Percentiles rank a stretch among this genome's conserved stretches.
These are phyloP conservation scores for Aspergillus sparsus DNA, from an alignment of 495 filamentous ascomycete genomes.

Conservation along the genomic window DNA sequence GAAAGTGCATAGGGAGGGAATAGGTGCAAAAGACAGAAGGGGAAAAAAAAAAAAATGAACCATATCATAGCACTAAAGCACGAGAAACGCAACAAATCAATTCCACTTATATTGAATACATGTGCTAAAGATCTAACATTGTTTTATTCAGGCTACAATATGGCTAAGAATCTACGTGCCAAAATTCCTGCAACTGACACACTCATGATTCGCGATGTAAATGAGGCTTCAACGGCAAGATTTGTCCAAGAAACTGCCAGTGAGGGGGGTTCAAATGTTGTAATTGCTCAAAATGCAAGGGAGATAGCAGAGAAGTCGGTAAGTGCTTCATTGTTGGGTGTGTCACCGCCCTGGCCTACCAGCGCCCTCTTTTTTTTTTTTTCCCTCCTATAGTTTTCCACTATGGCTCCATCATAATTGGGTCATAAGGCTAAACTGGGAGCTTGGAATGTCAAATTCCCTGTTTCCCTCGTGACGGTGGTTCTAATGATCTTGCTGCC, in stretches of 20 bases:
- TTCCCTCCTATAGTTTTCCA: too few relatives aligned
- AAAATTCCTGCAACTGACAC: constrained; percentile 72
- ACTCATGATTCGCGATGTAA: constrained; percentile 73
- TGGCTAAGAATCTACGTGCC: constrained; percentile 82
- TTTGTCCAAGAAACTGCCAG: constrained; percentile 60
- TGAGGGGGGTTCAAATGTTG: constrained; percentile 49
- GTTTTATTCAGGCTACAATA: constrained; percentile 64
- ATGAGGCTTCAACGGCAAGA: constrained; percentile 56
- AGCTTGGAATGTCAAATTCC: too few relatives aligned
- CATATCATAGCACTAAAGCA: too few relatives aligned
- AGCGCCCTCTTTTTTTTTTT: background rate
- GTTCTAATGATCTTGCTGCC: constrained; percentile 16
- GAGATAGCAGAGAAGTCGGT: constrained; percentile 74
- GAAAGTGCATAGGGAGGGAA: too few relatives aligned
- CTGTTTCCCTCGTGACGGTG: too few relatives aligned
- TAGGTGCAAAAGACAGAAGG: too few relatives aligned
- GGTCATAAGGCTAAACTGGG: too few relatives aligned
- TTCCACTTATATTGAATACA: background rate
- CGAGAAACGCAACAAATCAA: too few relatives aligned
- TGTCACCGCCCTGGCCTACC: background rate
- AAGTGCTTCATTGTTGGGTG: constrained; percentile 41
- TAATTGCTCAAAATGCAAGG: constrained; percentile 57
- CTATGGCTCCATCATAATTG: too few relatives aligned
- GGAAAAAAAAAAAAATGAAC: too few relatives aligned
- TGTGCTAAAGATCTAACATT: constrained; percentile 16